phyloP scores from a whole-genome alignment of 495 filamentous ascomycete species.

The Tuber brumale region DNA sequence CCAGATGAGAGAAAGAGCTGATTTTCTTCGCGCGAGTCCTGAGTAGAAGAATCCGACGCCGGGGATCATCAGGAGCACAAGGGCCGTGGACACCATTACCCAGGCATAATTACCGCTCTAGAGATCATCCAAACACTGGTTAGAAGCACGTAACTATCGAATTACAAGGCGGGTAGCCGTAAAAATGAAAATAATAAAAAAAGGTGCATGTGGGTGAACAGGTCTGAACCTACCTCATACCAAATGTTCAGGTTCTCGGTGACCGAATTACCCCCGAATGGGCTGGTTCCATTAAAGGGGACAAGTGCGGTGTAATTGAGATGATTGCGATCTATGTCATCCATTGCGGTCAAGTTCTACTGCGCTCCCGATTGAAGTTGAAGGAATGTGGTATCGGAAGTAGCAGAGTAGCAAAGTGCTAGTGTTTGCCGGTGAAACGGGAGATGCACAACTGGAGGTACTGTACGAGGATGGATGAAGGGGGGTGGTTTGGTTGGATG shows the following conservation, averaged over 20 bases:
- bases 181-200: background rate
- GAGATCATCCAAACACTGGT: background rate
- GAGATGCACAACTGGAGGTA: slow-evolving; percentile 5
- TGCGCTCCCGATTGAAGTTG: slow-evolving; percentile 4
- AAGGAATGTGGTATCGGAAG: background rate
- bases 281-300: slow-evolving; percentile 59
- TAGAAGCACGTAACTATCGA: slow-evolving; percentile 7
- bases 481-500: slow-evolving; percentile 7
- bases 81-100: slow-evolving; percentile 78
- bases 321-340: slow-evolving; percentile 43
- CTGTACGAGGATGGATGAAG: background rate
- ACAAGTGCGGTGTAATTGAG: slow-evolving; percentile 50
- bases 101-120: slow-evolving; percentile 87
- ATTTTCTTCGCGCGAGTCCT: slow-evolving; percentile 92
- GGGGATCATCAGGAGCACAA: slow-evolving; percentile 96
- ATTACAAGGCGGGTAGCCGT: background rate
- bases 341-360: slow-evolving; percentile 10
- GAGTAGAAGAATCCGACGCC: slow-evolving; percentile 99
- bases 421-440: background rate
- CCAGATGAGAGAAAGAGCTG: slow-evolving; percentile 90
- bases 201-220: background rate
- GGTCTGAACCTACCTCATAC: slow-evolving; percentile 58
- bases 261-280: slow-evolving; percentile 68
- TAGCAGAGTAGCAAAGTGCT: background rate
- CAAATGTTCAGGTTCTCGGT: slow-evolving; percentile 69